Base-by-base conservation (phyloP, 805 yeast genomes). In the Pichia phayaonensis region DNA sequence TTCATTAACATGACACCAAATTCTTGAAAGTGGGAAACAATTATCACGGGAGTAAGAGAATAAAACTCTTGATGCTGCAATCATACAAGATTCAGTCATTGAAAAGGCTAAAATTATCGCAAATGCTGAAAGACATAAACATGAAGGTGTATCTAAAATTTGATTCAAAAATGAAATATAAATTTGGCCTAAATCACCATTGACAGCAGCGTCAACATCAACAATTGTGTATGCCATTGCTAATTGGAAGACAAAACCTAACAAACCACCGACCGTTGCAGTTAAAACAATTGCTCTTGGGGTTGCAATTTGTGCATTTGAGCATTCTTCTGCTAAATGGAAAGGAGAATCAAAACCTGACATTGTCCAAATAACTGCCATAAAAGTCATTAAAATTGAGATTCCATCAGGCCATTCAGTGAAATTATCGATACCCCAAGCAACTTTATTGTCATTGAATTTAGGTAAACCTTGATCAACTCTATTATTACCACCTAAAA, bases 281-380 rank as follows among this genome's bases (percentile, higher is more conserved):
- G 85, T 80, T 64, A 80, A 64, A 21, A 80, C 79, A 56, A 83
- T 82, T 27, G 86, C 86, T 52, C 74, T 72, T n/a, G 89, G 88
- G 11, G 83, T 80, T 6, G 85, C 86, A 15, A 70, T 65, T 36
- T 77, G 68, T 8, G 87, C 85, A 60, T 83, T 81, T 46, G 81
- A 67, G 56, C 84, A 78, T 59, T 84, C 90, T 66, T 84, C 90
- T n/a, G 86, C 74, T 53, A 84, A 69, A 59, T 84, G 89, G 70
- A 83, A 84, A 0, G 89, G 86, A 22, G 86, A 79, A 61, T 84
- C 89, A 60, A 81, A 84, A 23, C 88, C 89, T 43, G 84, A 75
- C 87, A 84, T 82, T 39, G 84, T 79, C 84, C 84, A 80, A 51
- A 79, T 77, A 38, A 76, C 82, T n/a, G 84, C 81, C 59, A 79